Evolutionary conservation across 805 yeast genomes (phyloP), one percentile per base, ranked within the genome.

Genomic region (Teunomyces cretensis): DNA sequence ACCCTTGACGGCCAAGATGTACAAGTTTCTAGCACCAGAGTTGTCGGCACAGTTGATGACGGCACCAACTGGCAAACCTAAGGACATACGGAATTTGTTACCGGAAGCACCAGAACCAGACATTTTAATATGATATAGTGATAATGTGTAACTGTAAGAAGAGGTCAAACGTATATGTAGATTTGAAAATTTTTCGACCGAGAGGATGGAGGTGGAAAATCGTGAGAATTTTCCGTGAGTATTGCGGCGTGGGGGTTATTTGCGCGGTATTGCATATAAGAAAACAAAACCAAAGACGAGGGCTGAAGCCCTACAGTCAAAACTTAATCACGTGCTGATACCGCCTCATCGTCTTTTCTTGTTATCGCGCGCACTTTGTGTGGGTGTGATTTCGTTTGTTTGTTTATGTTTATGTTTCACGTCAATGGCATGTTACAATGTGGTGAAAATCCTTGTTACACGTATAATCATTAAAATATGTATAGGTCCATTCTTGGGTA

Each of bases 41-140:
- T 94, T 94, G 78, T 94, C 99, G 79, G 95, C 91, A 83, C 99
- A 94, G 91, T 95, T 95, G 82, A 94, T 86, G 77, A 94, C 89
- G 78, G 99, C 99, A 79, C 98, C 99, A 66, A 83, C 86, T 81
- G 99, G 99, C 75, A 94, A 87, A 85, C 96, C 99, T 81, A 94
- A 89, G 77, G 99, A 90, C 88, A 92, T 89, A 81, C 97, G 90
- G 89, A 86, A 94, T 84, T 92, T 92, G 86, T 90, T 94, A 84
- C 99, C 97, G 77, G 96, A 88, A 81, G 96, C 94, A 83, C 96
- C 95, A 75, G 87, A 82, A 72, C 87, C 86, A 71, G 90, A 84
- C 92, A 86, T 86, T 75, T 69, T 66, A 60, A 44, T 52, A 46
- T 56, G 48, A 44, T 47, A 49, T 78, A 65, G 61, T 61, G 61